Conservation (phyloP, 805 yeast genomes). For the Hanseniaspora valbyensis region DNA sequence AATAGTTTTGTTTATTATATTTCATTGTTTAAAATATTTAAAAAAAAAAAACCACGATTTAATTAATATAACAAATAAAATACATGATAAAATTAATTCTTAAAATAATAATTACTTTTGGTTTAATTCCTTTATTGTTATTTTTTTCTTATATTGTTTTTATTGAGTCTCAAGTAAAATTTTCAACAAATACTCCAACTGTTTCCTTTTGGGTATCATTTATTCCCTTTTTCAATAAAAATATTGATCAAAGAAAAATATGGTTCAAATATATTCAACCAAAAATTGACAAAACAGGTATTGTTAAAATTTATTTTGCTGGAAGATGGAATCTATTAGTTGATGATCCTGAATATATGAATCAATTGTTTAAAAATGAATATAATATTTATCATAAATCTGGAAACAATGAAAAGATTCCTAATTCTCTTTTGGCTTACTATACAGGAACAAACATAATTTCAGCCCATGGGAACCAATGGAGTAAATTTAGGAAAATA, state of each 20-base stretch:
- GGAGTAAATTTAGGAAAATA: conserved; percentile 40
- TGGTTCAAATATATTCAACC: conserved; percentile 35
- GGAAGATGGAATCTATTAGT: conserved; percentile 52
- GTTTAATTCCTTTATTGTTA: not conserved
- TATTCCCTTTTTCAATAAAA: conserved; percentile 29
- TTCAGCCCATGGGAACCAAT: conserved; percentile 43
- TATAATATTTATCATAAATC: conserved; percentile 40
- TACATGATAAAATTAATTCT: too few relatives aligned
- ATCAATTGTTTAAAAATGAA: conserved; percentile 40
- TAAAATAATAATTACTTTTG: not conserved
- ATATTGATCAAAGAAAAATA: conserved; percentile 36
- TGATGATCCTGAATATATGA: conserved; percentile 37
- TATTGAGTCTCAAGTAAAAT: conserved; percentile 37
- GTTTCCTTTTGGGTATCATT: conserved; percentile 51
- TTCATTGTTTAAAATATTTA: too few relatives aligned
- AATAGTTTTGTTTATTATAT: too few relatives aligned
- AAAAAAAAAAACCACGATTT: too few relatives aligned
- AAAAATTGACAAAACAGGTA: conserved; percentile 42
- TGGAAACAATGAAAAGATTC: conserved; percentile 50
- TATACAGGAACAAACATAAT: conserved; percentile 54
- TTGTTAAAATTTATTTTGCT: conserved; percentile 49
- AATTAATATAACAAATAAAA: too few relatives aligned
- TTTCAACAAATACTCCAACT: conserved; percentile 48
- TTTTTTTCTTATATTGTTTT: not conserved
- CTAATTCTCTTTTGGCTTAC: conserved; percentile 41